Evolutionary conservation across 345 rosid species (phyloP).

Genomic region (Salix exigua): DNA sequence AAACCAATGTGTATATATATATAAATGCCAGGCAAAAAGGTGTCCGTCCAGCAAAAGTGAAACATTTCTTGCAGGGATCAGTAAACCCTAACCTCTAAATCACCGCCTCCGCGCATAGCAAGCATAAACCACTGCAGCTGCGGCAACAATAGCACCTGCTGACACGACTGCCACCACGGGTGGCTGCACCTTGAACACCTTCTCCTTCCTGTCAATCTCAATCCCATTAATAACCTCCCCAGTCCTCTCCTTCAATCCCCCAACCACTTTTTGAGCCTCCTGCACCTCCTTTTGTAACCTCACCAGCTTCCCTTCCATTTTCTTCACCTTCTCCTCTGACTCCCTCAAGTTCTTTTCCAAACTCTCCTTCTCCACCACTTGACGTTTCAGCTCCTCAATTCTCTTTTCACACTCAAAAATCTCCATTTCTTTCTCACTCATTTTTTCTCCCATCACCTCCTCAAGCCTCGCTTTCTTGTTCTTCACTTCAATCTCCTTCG

Average conservation of each 20-base stretch:
- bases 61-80: constrained; percentile 1
- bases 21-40: constrained; percentile 23
- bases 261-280: constrained; percentile 34
- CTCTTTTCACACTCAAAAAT: constrained; percentile 37
- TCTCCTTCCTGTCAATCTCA: constrained; percentile 12
- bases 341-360: constrained; percentile 32
- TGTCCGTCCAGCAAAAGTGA: constrained; percentile 35
- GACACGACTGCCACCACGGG: constrained; percentile 52
- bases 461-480: constrained; percentile 57
- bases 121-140: constrained; percentile 45
- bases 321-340: constrained; percentile 36
- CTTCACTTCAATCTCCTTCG: constrained; percentile 58
- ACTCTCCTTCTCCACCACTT: constrained; percentile 23
- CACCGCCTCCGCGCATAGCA: constrained; percentile 41
- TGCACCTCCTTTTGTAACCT: constrained; percentile 42
- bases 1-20: constrained; percentile 15
- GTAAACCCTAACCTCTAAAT: constrained; percentile 22
- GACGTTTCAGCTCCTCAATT: constrained; percentile 39
- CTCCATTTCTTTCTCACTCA: constrained; percentile 50
- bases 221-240: constrained; percentile 35
- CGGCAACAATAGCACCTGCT: constrained; percentile 41
- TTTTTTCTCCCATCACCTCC: constrained; percentile 52
- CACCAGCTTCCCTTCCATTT: constrained; percentile 28
- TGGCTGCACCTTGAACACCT: constrained; percentile 31
- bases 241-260: constrained; percentile 39